Base-by-base conservation (phyloP, 2,329 filamentous ascomycete species). In the Ophiostoma ips region DNA sequence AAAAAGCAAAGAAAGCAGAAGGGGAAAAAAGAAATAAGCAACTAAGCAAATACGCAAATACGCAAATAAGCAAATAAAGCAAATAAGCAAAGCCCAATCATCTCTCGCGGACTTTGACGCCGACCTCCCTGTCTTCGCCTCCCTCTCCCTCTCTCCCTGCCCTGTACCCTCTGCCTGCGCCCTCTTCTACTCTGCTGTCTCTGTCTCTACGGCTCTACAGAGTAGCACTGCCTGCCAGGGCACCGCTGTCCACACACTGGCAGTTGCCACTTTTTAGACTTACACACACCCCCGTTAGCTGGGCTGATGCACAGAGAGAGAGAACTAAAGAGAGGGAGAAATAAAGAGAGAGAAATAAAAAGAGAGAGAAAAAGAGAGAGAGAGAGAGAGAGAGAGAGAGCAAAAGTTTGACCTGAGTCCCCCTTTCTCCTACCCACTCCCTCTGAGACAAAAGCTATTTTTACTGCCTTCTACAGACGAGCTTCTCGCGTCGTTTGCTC, bases 241-340 rank as follows among this genome's bases (percentile, higher is more conserved):
- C 24, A 43, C 15, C 24, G 30, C 40, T 30, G 40, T 30, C 40
- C 28, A n/a, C 16, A 30, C 24, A 43, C 40, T 43, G 40, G 13
- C 24, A 30, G 40, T 43, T 43, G 24, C 40, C 50, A 49, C 50
- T 51, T 41, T 52, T 41, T 49, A 52, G 46, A 49, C 50, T 52
- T 49, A 48, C 40, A 49, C 50, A 35, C 24, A 28, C 24, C 4
- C 24, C 24, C 24, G 24, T 28, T 28, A 28, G 24, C 24, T 28
- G 24, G 24, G 24, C 24, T 5, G 33, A 15, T 9, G 33, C 33
- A 11, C 11, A 11, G 30, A 46, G 10, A 31, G 33, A 16, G 11
- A 41, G 45, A 16, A 21, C 33, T 18, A 38, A 36, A 31, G 30
- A 46, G 10, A 31, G 33, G 13, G 11, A 41, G 45, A 16, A 21